Conservation (phyloP, 2,329 filamentous ascomycete species). For the Fusarium beomiforme region DNA sequence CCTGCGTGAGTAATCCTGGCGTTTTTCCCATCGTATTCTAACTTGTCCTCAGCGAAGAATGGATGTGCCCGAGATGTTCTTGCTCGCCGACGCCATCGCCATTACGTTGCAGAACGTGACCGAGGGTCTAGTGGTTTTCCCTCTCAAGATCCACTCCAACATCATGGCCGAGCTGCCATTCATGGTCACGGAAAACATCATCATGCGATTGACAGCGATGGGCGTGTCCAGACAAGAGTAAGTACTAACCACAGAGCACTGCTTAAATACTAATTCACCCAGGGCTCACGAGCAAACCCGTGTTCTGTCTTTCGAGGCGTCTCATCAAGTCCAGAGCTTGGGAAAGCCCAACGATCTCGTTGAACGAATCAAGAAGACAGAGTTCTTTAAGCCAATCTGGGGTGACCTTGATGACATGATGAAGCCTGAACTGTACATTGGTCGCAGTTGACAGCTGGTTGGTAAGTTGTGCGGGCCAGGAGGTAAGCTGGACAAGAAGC, state of each 20-base stretch:
- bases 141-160: constrained; percentile 11
- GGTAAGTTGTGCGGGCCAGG: constrained; percentile 24
- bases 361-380: constrained; percentile 28
- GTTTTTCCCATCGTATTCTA: neutral
- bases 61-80: constrained; percentile 32
- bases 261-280: fast-evolving
- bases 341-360: constrained; percentile 39
- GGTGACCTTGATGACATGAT: constrained; percentile 33
- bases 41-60: neutral
- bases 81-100: constrained; percentile 28
- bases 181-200: constrained; percentile 36
- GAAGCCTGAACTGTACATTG: constrained; percentile 25
- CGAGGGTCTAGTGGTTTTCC: constrained; percentile 35
- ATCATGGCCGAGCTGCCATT: constrained; percentile 24
- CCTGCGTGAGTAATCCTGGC: neutral
- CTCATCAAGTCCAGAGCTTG: constrained; percentile 22
- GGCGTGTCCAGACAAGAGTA: constrained; percentile 29
- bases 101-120: constrained; percentile 31
- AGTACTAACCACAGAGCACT: fast-evolving
- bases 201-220: constrained; percentile 31
- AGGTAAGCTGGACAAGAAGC: constrained; percentile 23
- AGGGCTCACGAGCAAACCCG: constrained; percentile 36
- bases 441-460: constrained; percentile 22
- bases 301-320: constrained; percentile 24
- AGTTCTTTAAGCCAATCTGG: constrained; percentile 34